Percentiles rank a stretch among this genome's conserved stretches.
phyloP scores from a whole-genome alignment of 495 filamentous ascomycete genomes.

The Penicillium mononematosum region DNA sequence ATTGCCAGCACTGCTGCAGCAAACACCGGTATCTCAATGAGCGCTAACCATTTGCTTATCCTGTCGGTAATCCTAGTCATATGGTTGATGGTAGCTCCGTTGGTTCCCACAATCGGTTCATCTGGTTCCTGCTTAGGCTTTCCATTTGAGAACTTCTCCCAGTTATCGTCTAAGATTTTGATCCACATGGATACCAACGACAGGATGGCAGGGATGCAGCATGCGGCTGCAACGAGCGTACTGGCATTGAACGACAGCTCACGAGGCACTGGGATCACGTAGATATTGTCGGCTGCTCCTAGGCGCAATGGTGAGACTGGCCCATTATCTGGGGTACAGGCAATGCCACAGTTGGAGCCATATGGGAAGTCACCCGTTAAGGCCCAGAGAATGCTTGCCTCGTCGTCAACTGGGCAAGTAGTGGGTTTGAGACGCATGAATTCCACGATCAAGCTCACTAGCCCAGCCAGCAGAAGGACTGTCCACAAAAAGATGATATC shows the following conservation, averaged over 20 bases:
- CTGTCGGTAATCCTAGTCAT: conserved; percentile 48
- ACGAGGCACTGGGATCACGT: conserved; percentile 53
- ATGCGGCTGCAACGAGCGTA: conserved; percentile 56
- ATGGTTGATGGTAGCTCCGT: conserved; percentile 48
- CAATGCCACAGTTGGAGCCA: conserved; percentile 29
- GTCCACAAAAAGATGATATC: conserved; percentile 64
- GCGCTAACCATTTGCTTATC: conserved; percentile 44
- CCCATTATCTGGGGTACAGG: conserved; percentile 38
- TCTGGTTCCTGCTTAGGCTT: conserved; percentile 20
- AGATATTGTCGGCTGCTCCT: conserved; percentile 52
- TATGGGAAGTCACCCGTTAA: conserved; percentile 32
- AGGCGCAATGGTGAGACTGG: conserved; percentile 50
- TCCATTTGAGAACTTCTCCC: conserved; percentile 41
- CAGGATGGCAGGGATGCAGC: conserved; percentile 58
- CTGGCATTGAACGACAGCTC: conserved; percentile 52
- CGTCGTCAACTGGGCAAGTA: conserved; percentile 39
- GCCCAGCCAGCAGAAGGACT: conserved; percentile 52
- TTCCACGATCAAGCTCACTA: conserved; percentile 57
- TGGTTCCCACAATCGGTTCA: conserved; percentile 51
- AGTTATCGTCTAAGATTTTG: conserved; percentile 58
- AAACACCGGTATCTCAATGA: conserved; percentile 54
- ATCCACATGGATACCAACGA: conserved; percentile 57
- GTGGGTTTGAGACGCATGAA: conserved; percentile 51
- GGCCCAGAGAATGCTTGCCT: conserved; percentile 34
- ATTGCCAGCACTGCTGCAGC: conserved; percentile 53